These are phyloP conservation scores for Diplodia seriata DNA, from an alignment of 2,329 filamentous ascomycete species.

Conservation along the genomic window DNA sequence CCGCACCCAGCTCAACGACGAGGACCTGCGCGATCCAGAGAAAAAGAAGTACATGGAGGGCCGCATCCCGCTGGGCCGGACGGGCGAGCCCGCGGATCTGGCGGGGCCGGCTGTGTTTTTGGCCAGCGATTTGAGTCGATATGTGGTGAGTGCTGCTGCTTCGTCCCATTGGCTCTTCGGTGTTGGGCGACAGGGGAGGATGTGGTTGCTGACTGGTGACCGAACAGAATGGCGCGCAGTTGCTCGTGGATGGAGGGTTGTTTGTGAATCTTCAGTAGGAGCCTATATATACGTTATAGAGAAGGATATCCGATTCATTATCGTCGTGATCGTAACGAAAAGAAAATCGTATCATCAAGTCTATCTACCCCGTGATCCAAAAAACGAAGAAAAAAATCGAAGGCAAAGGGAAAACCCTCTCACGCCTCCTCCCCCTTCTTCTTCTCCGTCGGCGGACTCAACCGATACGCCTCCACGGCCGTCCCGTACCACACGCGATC, in stretches of 20 bases:
- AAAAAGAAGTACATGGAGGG: slow-evolving; percentile 83
- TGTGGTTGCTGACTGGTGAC: not conserved
- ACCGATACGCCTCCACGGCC: slow-evolving; percentile 72
- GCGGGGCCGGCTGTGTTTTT: slow-evolving; percentile 86
- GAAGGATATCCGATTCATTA: not conserved
- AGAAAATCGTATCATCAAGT: no score
- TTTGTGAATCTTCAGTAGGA: slow-evolving; percentile 85
- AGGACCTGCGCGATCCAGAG: slow-evolving; percentile 73
- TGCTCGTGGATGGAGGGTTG: slow-evolving; percentile 85
- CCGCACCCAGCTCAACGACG: slow-evolving; percentile 82
- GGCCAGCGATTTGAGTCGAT: slow-evolving; percentile 72
- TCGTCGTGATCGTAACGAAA: no score
- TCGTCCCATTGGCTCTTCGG: not conserved
- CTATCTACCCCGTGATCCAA: not conserved
- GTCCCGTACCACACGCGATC: slow-evolving; percentile 75
- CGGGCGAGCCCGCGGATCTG: slow-evolving; percentile 75
- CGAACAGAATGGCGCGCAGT: slow-evolving; percentile 72
- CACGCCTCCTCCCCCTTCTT: not conserved
- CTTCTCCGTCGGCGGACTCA: slow-evolving; percentile 34
- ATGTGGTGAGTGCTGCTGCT: slow-evolving; percentile 39
- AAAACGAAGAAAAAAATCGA: not conserved
- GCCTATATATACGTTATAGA: not conserved
- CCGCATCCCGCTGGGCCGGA: slow-evolving; percentile 77
- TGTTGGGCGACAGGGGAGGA: not conserved
- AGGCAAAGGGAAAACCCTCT: not conserved